Evolutionary conservation across 129 eudicot genomes (phyloP).

Genomic region (Scalesia atractyloides): DNA sequence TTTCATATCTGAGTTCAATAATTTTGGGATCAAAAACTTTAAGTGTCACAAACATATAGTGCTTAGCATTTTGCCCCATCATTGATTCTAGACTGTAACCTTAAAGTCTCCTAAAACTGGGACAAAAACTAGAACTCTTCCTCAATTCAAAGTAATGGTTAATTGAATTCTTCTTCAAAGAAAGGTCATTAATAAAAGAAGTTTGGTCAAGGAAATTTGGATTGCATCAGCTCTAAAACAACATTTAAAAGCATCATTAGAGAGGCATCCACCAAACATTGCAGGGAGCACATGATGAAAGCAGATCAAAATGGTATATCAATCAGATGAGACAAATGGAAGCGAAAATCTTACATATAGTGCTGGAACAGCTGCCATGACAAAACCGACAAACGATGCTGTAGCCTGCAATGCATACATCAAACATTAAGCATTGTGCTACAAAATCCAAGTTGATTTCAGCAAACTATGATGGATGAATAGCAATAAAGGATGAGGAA

Average conservation of each 20-base stretch:
- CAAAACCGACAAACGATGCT: constrained; percentile 59
- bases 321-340: background rate
- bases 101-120: background rate
- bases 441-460: background rate
- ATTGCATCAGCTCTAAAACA: background rate
- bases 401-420: constrained; percentile 64
- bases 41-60: background rate
- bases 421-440: constrained; percentile 12
- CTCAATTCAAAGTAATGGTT: background rate
- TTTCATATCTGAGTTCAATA: background rate
- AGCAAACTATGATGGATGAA: no score
- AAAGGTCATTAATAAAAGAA: background rate
- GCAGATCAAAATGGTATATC: background rate
- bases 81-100: background rate
- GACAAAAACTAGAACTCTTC: background rate
- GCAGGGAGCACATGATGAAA: background rate
- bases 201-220: background rate
- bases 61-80: background rate
- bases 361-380: constrained; percentile 75
- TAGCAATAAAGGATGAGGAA: background rate
- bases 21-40: background rate
- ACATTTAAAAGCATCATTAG: background rate
- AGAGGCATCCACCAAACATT: background rate
- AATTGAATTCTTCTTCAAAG: background rate
- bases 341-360: constrained; percentile 50